These are phyloP conservation scores for Oenanthe sinensis DNA, from an alignment of 129 eudicot species.

Conservation along the genomic window DNA sequence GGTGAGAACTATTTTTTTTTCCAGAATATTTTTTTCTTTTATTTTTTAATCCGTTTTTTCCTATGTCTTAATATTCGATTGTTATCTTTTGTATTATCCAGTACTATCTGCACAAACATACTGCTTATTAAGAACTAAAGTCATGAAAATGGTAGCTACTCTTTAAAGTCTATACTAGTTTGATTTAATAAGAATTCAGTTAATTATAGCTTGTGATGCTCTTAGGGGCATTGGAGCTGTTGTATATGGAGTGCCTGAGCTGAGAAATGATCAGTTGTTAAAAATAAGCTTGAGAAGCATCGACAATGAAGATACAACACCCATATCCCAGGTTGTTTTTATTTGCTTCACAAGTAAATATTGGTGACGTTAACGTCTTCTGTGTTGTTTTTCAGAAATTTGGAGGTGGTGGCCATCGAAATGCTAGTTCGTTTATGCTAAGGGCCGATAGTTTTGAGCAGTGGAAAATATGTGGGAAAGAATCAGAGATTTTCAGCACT, in stretches of 20 bases:
- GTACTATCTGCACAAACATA: background rate
- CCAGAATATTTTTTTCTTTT: background rate
- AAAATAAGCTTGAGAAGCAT: conserved; percentile 79
- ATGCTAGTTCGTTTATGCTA: conserved; percentile 83
- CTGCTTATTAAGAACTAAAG: background rate
- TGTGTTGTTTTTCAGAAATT: conserved; percentile 32
- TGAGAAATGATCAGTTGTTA: conserved; percentile 41
- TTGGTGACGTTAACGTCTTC: background rate
- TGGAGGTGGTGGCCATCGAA: conserved; percentile 92
- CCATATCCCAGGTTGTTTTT: conserved; percentile 48
- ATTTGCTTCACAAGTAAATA: background rate
- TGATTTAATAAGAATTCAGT: background rate
- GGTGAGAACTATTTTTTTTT: background rate
- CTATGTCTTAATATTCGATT: background rate
- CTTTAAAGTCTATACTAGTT: background rate
- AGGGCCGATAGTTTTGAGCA: conserved; percentile 39
- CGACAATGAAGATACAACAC: conserved; percentile 58
- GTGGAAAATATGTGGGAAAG: conserved; percentile 41
- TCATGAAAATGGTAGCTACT: background rate
- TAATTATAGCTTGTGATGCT: conserved; percentile 8
- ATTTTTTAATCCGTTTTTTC: background rate
- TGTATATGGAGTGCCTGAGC: conserved; percentile 71
- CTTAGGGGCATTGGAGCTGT: conserved; percentile 81
- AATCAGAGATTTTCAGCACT: background rate
- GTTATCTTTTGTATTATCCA: background rate